Evolutionary conservation across 1,284 basidiomycete genomes (phyloP).

Genomic region (Malassezia vespertilionis): DNA sequence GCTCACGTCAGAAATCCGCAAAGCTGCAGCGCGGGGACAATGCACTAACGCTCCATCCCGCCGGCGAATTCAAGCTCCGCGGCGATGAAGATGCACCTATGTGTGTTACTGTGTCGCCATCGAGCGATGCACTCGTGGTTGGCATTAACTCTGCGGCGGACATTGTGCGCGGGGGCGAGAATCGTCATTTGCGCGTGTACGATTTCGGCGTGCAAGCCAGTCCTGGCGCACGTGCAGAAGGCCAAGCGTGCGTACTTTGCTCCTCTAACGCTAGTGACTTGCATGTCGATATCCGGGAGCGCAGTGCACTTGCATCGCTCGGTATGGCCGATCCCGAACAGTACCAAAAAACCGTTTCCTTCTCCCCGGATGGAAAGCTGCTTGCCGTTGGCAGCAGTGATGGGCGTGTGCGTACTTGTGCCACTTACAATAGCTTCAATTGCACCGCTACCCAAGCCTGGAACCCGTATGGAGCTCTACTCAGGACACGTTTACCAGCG

Average conservation of each 20-base stretch:
- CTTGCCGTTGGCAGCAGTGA: conserved; percentile 36
- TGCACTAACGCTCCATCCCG: neutral
- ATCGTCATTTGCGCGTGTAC: conserved; percentile 34
- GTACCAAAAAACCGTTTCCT: conserved; percentile 26
- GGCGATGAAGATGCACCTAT: conserved; percentile 43
- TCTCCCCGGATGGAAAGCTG: conserved; percentile 32
- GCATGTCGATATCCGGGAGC: neutral
- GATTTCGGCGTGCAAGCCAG: conserved; percentile 15
- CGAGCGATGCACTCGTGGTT: conserved; percentile 22
- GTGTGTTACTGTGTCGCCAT: conserved; percentile 27
- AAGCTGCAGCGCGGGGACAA: neutral
- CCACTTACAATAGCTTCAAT: conserved; percentile 17
- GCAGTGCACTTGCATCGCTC: conserved; percentile 3
- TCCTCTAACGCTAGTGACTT: neutral
- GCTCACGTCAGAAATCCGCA: neutral
- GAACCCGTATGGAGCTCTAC: conserved; percentile 23
- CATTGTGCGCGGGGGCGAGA: conserved; percentile 20
- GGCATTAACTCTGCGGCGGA: conserved; percentile 34
- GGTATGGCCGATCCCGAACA: conserved; percentile 30
- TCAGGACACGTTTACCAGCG: conserved; percentile 11
- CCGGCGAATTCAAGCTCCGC: conserved; percentile 27
- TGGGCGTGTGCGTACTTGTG: conserved; percentile 12
- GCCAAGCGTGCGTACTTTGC: neutral
- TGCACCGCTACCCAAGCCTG: conserved; percentile 35
- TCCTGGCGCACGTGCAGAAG: neutral